Percentiles rank a stretch among this genome's conserved stretches.
Conservation (phyloP, 495 filamentous ascomycete species). For the Neurospora tetrasperma region DNA sequence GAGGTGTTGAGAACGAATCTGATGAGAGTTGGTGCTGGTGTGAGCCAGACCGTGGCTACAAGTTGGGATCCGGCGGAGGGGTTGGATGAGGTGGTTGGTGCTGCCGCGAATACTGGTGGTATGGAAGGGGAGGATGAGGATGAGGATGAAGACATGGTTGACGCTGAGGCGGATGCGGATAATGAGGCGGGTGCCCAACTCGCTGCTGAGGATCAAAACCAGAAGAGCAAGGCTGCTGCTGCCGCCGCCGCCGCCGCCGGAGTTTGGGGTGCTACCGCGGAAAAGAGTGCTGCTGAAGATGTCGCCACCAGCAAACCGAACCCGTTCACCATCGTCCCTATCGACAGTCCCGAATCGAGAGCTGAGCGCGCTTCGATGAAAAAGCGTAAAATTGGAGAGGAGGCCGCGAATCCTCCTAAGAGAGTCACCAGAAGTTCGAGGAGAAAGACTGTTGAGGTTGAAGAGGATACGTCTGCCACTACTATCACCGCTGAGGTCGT, state of each 20-base stretch:
- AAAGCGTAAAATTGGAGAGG: constrained; percentile 27
- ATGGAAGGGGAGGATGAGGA: not conserved
- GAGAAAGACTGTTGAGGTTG: constrained; percentile 19
- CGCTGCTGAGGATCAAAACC: constrained; percentile 1
- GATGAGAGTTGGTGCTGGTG: constrained; percentile 9
- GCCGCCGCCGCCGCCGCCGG: not conserved
- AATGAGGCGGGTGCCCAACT: constrained; percentile 3
- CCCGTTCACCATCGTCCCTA: constrained; percentile 7
- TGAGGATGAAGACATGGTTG: not conserved
- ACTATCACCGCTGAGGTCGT: constrained; percentile 7
- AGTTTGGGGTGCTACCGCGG: not conserved
- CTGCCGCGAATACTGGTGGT: not conserved
- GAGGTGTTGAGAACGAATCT: constrained; percentile 55
- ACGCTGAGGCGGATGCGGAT: constrained; percentile 13
- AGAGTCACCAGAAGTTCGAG: not conserved
- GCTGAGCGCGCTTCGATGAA: not conserved
- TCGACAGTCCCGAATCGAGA: not conserved
- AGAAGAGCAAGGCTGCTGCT: not conserved
- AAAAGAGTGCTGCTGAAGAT: constrained; percentile 4
- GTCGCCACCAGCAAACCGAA: not conserved
- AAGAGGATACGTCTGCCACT: not conserved
- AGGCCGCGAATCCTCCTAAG: not conserved
- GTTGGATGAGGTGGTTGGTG: constrained; percentile 1
- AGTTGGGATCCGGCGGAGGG: constrained; percentile 7
- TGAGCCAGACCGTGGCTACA: constrained; percentile 50